Base-by-base conservation (phyloP, 2,329 filamentous ascomycete genomes). In the Colletotrichum brevisporum region DNA sequence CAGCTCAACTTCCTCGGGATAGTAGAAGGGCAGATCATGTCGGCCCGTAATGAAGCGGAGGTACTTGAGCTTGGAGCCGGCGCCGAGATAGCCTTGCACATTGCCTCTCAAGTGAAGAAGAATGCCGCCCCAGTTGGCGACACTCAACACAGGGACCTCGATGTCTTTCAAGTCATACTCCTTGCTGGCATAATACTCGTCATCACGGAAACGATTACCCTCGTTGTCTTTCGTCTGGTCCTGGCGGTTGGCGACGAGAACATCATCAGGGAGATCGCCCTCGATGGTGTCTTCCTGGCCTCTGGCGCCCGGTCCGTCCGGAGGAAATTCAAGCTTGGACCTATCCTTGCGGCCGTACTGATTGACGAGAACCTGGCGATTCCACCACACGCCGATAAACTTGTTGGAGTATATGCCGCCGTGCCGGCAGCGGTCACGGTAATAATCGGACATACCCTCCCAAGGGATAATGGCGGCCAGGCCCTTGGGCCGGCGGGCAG, bases 1-100 rank as follows among this genome's bases (percentile, higher is more conserved):
- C 0, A 93, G 73, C 69, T 91, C 88, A 0, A 92, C 90, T 71
- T 92, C 89, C 55, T 92, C 88, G 1, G 85, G 77, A 75, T 92
- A 92, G 79, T 92, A 94, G 76, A 93, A 93, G 0, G 91, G 91
- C 2, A 93, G 81, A 73, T 93, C 91, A 71, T 94, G 91, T 0
- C 91, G 85, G 2, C 91, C 91, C 0, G 87, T 90, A 74, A 93
- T 91, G 76, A 92, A 89, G 6, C 91, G 86, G 0, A 93, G 82
- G 72, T 91, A 94, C 76, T 93, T 93, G 70, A 89, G 81, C 67
- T 89, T 83, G 0, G 90, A 92, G 0, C 90, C 89, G 0, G 91
- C 90, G 55, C 89, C 83, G 1, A 81, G 80, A 65, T 86, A 93
- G 0, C 91, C 91, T 73, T 91, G 84, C 8, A 93, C 83, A 71